phyloP scores from a whole-genome alignment of 257 asterid species.

The Vinca minor region DNA sequence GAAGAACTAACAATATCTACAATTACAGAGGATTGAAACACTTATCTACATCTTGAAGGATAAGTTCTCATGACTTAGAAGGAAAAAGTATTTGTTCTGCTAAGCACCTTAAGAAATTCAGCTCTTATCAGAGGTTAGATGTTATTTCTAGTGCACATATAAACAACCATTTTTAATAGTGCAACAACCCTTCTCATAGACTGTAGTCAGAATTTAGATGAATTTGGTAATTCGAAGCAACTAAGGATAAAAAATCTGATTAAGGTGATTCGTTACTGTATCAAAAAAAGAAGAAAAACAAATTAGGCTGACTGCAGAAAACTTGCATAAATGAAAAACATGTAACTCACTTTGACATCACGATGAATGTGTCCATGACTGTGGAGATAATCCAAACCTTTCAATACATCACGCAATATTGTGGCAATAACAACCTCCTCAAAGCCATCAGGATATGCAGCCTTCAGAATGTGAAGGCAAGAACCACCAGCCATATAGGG shows the following conservation, averaged over 20 bases:
- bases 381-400: conserved; percentile 93
- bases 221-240: not conserved
- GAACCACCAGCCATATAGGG: conserved; percentile 98
- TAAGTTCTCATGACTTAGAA: too few species aligned
- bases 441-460: conserved; percentile 83
- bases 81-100: too few species aligned
- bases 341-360: conserved; percentile 75
- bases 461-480: conserved; percentile 88
- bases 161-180: too few species aligned
- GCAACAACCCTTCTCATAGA: too few species aligned
- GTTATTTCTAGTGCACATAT: too few species aligned
- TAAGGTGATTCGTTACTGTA: not conserved
- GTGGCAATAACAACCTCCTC: conserved; percentile 95
- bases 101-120: too few species aligned
- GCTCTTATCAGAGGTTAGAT: too few species aligned
- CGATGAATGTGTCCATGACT: conserved; percentile 97
- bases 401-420: conserved; percentile 73
- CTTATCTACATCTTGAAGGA: too few species aligned
- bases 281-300: conserved; percentile 4
- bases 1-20: too few species aligned
- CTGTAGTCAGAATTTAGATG: not conserved
- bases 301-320: not conserved
- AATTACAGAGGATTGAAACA: too few species aligned
- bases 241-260: not conserved
- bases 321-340: not conserved